These are phyloP conservation scores for Alternaria brassicicola DNA, from an alignment of 2,329 filamentous ascomycete species.

Conservation along the genomic window DNA sequence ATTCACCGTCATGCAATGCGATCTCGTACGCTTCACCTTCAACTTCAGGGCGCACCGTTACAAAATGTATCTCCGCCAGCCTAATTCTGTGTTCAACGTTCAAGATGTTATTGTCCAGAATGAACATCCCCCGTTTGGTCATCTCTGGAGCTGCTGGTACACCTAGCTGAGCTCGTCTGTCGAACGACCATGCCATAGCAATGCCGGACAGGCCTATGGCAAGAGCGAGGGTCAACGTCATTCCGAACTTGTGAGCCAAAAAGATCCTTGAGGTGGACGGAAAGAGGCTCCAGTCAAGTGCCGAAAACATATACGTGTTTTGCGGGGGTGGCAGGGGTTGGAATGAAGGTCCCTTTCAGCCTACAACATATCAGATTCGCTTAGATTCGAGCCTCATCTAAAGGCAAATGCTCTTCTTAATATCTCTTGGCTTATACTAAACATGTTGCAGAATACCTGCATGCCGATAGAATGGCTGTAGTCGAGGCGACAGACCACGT, in stretches of 20 bases:
- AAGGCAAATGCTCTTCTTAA: not conserved
- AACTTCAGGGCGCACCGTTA: slow-evolving; percentile 20
- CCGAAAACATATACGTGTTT: not conserved
- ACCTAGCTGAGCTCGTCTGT: slow-evolving; percentile 19
- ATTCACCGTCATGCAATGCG: slow-evolving; percentile 39
- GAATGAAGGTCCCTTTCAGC: slow-evolving; percentile 20
- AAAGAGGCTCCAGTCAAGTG: slow-evolving; percentile 1
- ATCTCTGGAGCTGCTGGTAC: slow-evolving; percentile 28
- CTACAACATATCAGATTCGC: slow-evolving; percentile 10
- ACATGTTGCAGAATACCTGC: not conserved
- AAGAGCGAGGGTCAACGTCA: slow-evolving; percentile 31
- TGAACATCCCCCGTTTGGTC: slow-evolving; percentile 43
- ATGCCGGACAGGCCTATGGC: slow-evolving; percentile 26
- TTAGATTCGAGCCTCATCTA: slow-evolving; percentile 12
- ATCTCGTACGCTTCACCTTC: slow-evolving; percentile 20
- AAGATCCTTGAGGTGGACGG: not conserved
- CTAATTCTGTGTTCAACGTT: slow-evolving; percentile 38
- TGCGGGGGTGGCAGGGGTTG: slow-evolving; percentile 16
- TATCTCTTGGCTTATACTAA: slow-evolving; percentile 10
- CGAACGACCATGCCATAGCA: slow-evolving; percentile 28
- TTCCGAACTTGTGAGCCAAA: slow-evolving; percentile 3
- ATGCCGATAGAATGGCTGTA: not conserved
- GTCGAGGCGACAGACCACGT: not conserved
- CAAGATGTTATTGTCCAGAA: slow-evolving; percentile 32
- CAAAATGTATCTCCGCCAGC: slow-evolving; percentile 34